These are phyloP conservation scores for Lactarius evosmus DNA, from an alignment of 768 basidiomycete species.

Conservation along the genomic window DNA sequence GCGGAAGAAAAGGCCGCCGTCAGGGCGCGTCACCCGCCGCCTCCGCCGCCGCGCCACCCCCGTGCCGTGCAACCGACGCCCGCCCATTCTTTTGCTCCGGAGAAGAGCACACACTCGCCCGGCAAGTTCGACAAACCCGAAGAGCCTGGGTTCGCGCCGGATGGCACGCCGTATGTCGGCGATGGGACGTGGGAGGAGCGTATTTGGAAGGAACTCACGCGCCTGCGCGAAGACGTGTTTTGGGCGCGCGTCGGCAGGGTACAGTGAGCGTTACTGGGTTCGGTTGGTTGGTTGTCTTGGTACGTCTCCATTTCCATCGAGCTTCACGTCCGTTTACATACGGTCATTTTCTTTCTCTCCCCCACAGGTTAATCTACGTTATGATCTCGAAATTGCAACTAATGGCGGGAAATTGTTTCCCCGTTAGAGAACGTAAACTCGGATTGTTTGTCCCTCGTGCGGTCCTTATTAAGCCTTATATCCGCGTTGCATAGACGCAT, in stretches of 20 bases:
- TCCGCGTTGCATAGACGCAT: neutral
- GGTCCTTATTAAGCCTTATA: neutral
- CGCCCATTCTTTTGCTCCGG: neutral
- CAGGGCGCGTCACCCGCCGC: slow-evolving; percentile 3
- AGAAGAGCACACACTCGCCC: neutral
- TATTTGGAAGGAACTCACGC: slow-evolving; percentile 75
- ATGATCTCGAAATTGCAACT: slow-evolving; percentile 6
- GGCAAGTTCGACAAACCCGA: slow-evolving; percentile 12
- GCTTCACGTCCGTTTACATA: neutral
- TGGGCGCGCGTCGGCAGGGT: slow-evolving; percentile 73
- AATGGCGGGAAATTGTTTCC: slow-evolving; percentile 1
- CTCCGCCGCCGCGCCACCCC: slow-evolving; percentile 23
- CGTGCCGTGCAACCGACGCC: slow-evolving; percentile 4
- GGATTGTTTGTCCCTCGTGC: neutral
- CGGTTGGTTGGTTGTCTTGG: neutral
- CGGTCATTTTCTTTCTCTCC: neutral
- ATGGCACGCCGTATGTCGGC: slow-evolving; percentile 50
- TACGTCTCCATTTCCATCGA: neutral
- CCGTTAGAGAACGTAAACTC: neutral
- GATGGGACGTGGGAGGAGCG: slow-evolving; percentile 82
- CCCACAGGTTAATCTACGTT: slow-evolving; percentile 11
- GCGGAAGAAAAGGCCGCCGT: neutral
- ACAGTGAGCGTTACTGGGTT: slow-evolving; percentile 28
- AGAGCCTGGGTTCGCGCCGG: slow-evolving; percentile 29
- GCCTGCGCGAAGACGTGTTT: slow-evolving; percentile 79